Evolutionary conservation across 176 grass and related monocot species (phyloP).

Genomic region (Aegilops tauschii): DNA sequence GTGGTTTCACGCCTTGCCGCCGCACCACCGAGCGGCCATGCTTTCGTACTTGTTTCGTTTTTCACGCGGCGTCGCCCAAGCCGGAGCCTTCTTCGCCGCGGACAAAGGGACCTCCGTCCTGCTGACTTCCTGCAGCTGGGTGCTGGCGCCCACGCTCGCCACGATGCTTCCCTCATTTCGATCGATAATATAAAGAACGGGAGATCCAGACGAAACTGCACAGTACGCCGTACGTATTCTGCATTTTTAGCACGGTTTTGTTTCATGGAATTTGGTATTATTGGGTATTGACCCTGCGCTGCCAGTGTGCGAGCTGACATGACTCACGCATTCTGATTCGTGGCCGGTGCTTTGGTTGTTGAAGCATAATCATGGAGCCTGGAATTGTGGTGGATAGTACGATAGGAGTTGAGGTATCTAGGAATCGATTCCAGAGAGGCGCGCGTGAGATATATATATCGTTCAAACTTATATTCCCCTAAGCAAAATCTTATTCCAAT

Average conservation of each 20-base stretch:
- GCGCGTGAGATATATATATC: neutral
- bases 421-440: neutral
- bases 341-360: neutral
- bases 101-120: neutral
- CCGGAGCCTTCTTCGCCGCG: neutral
- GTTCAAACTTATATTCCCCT: neutral
- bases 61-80: neutral
- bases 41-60: neutral
- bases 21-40: neutral
- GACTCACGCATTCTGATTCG: neutral
- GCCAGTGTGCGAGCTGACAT: neutral
- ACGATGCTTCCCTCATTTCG: neutral
- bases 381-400: neutral
- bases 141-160: constrained; percentile 2
- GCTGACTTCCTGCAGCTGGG: neutral
- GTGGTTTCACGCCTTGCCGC: constrained; percentile 7
- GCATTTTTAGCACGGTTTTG: neutral
- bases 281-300: neutral
- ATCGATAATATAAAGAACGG: neutral
- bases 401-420: neutral
- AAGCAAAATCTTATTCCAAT: neutral
- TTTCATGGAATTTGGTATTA: neutral
- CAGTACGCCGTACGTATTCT: neutral
- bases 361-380: neutral
- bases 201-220: neutral